Base-by-base conservation (phyloP, 768 basidiomycete genomes). In the Russula sp. region DNA sequence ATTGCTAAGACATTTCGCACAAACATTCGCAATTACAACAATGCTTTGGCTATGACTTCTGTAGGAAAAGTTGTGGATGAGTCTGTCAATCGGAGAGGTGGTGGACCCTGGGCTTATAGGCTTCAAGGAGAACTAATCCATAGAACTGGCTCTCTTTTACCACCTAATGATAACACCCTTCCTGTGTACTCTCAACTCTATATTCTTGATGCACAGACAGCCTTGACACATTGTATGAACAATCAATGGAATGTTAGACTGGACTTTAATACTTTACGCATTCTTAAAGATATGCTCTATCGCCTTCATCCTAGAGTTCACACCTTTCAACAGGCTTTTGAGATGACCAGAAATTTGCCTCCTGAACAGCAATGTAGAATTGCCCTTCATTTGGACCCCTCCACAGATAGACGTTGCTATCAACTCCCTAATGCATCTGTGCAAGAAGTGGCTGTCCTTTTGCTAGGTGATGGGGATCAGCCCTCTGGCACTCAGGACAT, bases 121-220 rank as follows among this genome's bases (percentile, higher is more conserved):
- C 41, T 43, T 11, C 39, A 56, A 36, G 43, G 55, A 14, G 55
- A 35, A 13, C 32, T 56, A 2, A 46, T 11, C 1, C 55, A 56
- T 2, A 35, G 32, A n/a, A 7, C n/a, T 46, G 55, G 55, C 0
- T 46, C 43, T 11, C 43, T 56, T 3, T 35, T 47, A 1, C 56
- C 45, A 29, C 35, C 11, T 16, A 46, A 14, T 25, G 25, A 1
- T 8, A 76, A 78, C 10, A n/a, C n/a, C n/a, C n/a, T n/a, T 13
- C 22, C 46, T 9, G 1, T 1, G 2, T 47, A 47, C n/a, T 22
- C 22, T 1, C 76, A 80, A 4, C 20, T 47, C 5, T 47, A 47
- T 14, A 13, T 47, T 29, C 5, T 13, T 47, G 22, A 47, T n/a
- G n/a, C 25, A 11, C 46, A 5, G 22, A 38, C 36, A 9, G 36